Conservation (phyloP, 164 flowering plant genomes). For the Aristolochia contorta region DNA sequence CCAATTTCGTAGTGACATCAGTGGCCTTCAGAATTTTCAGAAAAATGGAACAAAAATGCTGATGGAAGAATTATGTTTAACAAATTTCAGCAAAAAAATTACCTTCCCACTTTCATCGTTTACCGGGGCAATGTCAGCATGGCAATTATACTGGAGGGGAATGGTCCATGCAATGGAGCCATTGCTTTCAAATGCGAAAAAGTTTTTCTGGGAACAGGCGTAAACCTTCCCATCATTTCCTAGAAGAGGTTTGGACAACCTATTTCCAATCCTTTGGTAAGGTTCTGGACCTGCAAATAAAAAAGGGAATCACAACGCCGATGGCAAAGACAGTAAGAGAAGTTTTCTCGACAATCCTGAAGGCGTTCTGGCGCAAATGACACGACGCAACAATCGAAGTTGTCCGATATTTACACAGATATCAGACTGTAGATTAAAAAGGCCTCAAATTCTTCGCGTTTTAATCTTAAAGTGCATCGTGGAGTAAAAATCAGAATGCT, state of each 20-base stretch:
- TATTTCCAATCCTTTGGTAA: constrained; percentile 16
- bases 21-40: not conserved
- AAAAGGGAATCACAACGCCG: no score
- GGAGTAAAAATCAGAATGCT: no score
- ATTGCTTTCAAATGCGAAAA: constrained; percentile 66
- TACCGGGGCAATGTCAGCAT: constrained; percentile 40
- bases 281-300: constrained; percentile 27
- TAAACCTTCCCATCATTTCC: constrained; percentile 73
- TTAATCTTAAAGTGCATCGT: no score
- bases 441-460: no score
- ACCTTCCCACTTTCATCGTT: constrained; percentile 54
- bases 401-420: no score
- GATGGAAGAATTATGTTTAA: no score
- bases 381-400: no score
- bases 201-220: constrained; percentile 47
- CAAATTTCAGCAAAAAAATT: constrained; percentile 3
- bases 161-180: constrained; percentile 66
- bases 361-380: no score
- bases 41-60: not conserved
- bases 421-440: no score
- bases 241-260: constrained; percentile 57
- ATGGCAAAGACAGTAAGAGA: constrained; percentile 8
- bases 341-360: no score
- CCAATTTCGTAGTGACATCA: constrained; percentile 3
- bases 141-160: constrained; percentile 51